Base-by-base conservation (phyloP, 495 filamentous ascomycete species). In the Pyrenula aspistea region DNA sequence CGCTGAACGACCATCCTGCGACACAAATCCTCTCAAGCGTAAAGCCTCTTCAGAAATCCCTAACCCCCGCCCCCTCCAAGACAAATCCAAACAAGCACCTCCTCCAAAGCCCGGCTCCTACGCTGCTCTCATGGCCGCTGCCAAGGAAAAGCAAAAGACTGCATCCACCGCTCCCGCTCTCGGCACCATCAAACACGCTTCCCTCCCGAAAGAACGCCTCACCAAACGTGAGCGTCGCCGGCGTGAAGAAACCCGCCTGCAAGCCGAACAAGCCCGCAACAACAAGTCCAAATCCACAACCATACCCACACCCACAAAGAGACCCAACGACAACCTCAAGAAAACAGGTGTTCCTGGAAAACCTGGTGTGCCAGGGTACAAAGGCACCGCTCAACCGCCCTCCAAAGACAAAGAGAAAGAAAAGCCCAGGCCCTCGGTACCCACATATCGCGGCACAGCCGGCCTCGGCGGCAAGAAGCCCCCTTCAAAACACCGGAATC, bases 51-150 rank as follows among this genome's bases (percentile, higher is more conserved):
- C 31, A 4, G 31, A 42, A 8, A 15, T 4, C 31, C 31, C 31
- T 15, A 42, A 79, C 79, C 62, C 82, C 80, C 22, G 71, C 82
- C 24, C 72, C 82, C 55, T n/a, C n/a, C n/a, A n/a, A n/a, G n/a
- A n/a, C n/a, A n/a, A n/a, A n/a, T n/a, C n/a, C 2, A 36, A 59
- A 54, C 53, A 58, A 53, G 54, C 59, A 47, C 62, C 75, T 47
- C 60, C 67, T n/a, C 79, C 76, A 12, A 85, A 84, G 63, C 86
- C 84, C 59, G 76, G 83, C 1, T 83, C 83, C 1, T 90, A 73
- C 62, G 76, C 77, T 50, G 83, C 86, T 59, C 85, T 88, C 56
- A 78, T 90, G 74, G 81, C 79, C 20, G 74, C 81, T 56, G 86
- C 81, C 8, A 75, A 83, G 63, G 69, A 83, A 58, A 68, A 52